These are phyloP conservation scores for Didymellaceae sp. DNA, from an alignment of 2,329 filamentous ascomycete species.

Conservation along the genomic window DNA sequence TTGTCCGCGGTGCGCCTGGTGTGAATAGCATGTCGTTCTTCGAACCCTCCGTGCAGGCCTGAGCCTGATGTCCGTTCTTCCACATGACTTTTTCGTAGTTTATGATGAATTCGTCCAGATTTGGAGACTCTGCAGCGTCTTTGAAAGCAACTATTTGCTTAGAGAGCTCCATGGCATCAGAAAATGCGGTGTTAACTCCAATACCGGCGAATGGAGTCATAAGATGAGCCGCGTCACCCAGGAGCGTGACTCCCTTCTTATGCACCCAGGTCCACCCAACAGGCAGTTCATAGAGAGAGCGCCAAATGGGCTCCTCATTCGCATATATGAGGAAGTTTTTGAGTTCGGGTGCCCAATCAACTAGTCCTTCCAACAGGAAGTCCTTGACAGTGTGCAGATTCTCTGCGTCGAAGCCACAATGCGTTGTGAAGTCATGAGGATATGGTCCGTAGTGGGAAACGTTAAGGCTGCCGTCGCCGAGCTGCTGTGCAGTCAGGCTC, in stretches of 20 bases:
- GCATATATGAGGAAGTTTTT: slow-evolving; percentile 32
- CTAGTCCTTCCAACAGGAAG: slow-evolving; percentile 28
- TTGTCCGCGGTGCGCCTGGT: slow-evolving; percentile 52
- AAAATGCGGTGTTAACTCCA: slow-evolving; percentile 49
- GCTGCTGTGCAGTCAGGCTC: slow-evolving; percentile 37
- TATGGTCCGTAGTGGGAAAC: slow-evolving; percentile 30
- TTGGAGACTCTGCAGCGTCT: slow-evolving; percentile 2
- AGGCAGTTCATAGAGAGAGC: slow-evolving; percentile 50
- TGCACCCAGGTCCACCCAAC: slow-evolving; percentile 49
- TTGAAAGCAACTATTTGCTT: slow-evolving; percentile 40
- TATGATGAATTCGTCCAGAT: slow-evolving; percentile 36
- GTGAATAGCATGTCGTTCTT: slow-evolving; percentile 59
- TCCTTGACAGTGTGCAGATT: slow-evolving; percentile 27
- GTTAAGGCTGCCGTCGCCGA: slow-evolving; percentile 43
- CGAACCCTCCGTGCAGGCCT: slow-evolving; percentile 52
- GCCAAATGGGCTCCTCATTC: slow-evolving; percentile 26
- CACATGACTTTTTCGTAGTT: slow-evolving; percentile 51
- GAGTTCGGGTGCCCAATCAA: slow-evolving; percentile 43
- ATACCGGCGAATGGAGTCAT: slow-evolving; percentile 49
- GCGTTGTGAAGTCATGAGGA: slow-evolving; percentile 33
- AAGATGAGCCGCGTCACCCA: slow-evolving; percentile 53
- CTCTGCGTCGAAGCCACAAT: slow-evolving; percentile 27
- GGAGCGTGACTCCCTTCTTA: slow-evolving; percentile 46
- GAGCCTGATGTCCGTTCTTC: slow-evolving; percentile 40
- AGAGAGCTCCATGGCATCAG: slow-evolving; percentile 45